phyloP scores from a whole-genome alignment of 2,329 filamentous ascomycete species.

The Penicillium polonicum region DNA sequence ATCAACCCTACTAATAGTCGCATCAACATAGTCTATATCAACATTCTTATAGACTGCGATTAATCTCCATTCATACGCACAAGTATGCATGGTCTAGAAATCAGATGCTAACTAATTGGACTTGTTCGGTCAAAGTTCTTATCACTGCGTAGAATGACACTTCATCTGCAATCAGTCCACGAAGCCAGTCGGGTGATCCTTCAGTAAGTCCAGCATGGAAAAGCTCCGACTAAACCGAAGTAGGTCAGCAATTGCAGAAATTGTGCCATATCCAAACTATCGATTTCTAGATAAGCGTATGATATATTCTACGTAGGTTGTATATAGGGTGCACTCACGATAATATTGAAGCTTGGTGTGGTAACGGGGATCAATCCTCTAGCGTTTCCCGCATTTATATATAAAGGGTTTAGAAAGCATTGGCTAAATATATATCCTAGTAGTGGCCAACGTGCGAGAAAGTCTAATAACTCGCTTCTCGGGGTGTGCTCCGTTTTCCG shows the following conservation, averaged over 20 bases:
- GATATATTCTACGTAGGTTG: neutral
- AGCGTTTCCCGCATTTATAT: neutral
- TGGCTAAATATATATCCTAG: neutral
- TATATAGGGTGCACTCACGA: neutral
- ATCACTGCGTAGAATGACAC: neutral
- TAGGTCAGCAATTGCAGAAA: no score
- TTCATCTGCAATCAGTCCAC: neutral
- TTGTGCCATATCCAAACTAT: neutral
- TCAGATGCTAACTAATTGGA: neutral
- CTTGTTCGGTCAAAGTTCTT: neutral
- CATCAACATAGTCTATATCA: neutral
- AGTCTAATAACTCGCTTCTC: neutral
- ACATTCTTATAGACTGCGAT: constrained; percentile 1
- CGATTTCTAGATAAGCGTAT: neutral
- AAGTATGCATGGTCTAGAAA: constrained; percentile 10
- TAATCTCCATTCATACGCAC: constrained; percentile 6
- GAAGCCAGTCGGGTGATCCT: constrained; percentile 4
- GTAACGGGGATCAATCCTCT: neutral
- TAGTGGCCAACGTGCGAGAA: neutral
- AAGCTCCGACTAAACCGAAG: constrained; percentile 2
- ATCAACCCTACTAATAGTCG: neutral
- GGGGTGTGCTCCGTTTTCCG: no score
- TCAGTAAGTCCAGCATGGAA: constrained; percentile 2
- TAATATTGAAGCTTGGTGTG: neutral
- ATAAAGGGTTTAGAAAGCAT: neutral